phyloP scores from a whole-genome alignment of 495 filamentous ascomycete genomes.

The Tirmania nivea region DNA sequence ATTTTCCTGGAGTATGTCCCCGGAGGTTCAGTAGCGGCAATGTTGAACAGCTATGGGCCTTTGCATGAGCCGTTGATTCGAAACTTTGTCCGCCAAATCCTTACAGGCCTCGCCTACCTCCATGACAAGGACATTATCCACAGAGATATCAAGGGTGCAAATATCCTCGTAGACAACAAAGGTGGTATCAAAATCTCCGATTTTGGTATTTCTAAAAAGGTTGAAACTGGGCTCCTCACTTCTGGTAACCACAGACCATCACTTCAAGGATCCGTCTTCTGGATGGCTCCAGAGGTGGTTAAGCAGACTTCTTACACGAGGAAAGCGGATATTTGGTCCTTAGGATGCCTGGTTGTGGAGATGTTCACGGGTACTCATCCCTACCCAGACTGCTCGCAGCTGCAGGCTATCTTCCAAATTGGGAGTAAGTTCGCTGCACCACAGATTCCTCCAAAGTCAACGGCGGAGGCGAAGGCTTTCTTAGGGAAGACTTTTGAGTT shows the following conservation, averaged over 20 bases:
- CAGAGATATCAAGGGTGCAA: constrained; percentile 95
- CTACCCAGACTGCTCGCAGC: constrained; percentile 88
- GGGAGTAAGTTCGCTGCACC: constrained; percentile 69
- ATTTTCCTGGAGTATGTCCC: constrained; percentile 99
- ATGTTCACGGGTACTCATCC: constrained; percentile 97
- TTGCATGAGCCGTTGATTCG: constrained; percentile 82
- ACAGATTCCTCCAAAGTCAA: constrained; percentile 70
- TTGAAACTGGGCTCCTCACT: constrained; percentile 38
- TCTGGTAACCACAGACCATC: constrained; percentile 62
- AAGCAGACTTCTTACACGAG: constrained; percentile 93
- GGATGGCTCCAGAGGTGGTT: constrained; percentile 99
- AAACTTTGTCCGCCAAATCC: constrained; percentile 92
- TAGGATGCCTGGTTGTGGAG: constrained; percentile 91
- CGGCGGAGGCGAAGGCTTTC: constrained; percentile 67
- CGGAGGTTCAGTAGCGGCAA: constrained; percentile 87
- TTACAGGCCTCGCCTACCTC: constrained; percentile 83
- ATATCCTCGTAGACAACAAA: constrained; percentile 97
- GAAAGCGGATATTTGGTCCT: constrained; percentile 98
- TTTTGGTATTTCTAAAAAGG: constrained; percentile 96
- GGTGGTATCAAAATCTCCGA: constrained; percentile 98
- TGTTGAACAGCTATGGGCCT: constrained; percentile 95
- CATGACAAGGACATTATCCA: constrained; percentile 94
- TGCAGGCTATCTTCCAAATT: constrained; percentile 98
- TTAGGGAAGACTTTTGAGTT: constrained; percentile 79
- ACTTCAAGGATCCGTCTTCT: constrained; percentile 91